phyloP scores from a whole-genome alignment of 805 yeast genomes.

The Candida maesae region DNA sequence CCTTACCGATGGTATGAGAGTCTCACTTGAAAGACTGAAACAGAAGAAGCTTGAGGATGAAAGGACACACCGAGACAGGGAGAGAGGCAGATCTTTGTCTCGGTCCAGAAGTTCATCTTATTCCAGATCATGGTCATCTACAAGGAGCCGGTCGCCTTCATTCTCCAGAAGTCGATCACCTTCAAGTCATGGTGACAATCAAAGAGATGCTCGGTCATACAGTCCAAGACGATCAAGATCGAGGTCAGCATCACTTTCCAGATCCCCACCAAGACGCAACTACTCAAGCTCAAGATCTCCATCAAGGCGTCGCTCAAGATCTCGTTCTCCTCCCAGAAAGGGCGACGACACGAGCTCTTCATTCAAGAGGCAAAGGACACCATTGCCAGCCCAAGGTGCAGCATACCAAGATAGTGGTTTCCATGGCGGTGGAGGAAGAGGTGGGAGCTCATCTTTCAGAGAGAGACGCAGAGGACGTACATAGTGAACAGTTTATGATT shows the following conservation, averaged over 20 bases:
- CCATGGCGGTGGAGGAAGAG: conserved; percentile 3
- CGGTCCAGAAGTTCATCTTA: conserved; percentile 17
- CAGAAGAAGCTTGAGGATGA: conserved; percentile 29
- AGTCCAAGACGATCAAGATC: conserved; percentile 10
- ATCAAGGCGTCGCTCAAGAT: conserved; percentile 18
- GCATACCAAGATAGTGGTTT: conserved; percentile 3
- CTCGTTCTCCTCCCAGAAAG: conserved; percentile 16
- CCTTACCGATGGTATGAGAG: conserved; percentile 80
- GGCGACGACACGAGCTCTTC: not conserved
- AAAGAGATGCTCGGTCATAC: not conserved
- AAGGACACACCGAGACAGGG: too few relatives aligned
- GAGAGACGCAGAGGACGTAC: too few relatives aligned
- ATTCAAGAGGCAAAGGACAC: not conserved
- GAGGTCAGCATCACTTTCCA: conserved; percentile 5
- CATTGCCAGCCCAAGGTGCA: conserved; percentile 3
- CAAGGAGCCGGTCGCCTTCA: conserved; percentile 7
- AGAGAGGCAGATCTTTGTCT: conserved; percentile 15
- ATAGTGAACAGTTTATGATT: too few relatives aligned
- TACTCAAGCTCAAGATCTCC: conserved; percentile 12
- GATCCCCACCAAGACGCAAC: conserved; percentile 6
- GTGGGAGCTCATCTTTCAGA: not conserved
- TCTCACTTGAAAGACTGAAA: conserved; percentile 30
- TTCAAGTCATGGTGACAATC: conserved; percentile 4
- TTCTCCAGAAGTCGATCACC: conserved; percentile 10
- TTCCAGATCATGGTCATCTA: conserved; percentile 14